Base-by-base conservation (phyloP, 805 yeast species). In the Priceomyces castillae region DNA sequence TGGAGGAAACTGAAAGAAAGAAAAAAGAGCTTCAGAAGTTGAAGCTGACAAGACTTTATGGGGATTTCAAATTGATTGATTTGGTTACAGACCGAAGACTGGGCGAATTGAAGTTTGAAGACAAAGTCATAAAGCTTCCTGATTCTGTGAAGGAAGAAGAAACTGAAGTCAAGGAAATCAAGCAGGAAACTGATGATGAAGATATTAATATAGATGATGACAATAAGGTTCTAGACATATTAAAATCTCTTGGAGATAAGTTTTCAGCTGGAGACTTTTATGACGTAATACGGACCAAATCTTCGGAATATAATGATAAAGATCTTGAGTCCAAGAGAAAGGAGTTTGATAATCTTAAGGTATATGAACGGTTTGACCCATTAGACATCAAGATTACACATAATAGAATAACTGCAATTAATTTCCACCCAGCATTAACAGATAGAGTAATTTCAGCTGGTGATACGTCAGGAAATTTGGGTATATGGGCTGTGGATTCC, bases 381-480 rank as follows among this genome's bases (percentile, higher is more conserved):
- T 77, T 81, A 48, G 86, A 84, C 40, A 76, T 89, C 47, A 84
- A 82, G 54, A 64, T 92, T 3, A 78, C 86, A 0, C 76, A 77
- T 30, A 85, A 83, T 41, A 71, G 99, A 46, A 81, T 92, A 59
- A 81, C 90, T 0, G 70, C 86, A 2, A 74, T 90, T 33, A 69
- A 73, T 31, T 84, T 88, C 59, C 98, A 92, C 62, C 97, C 97
- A 0, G 64, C 86, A 0, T 59, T 58, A 0, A 75, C 73, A 1
- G 80, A 81, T 47, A 74, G 84, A 49, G 55, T 92, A 3, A 72
- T 90, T 1, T 59, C 87, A 25, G 97, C 90, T 1, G 98, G 97
- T 37, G 99, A 94, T 63, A 87, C 88, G 10, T 65, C 68, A n/a
- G 99, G 99, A 4, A 77, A 81, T 48, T 64, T 90, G 34, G 97